Percentiles rank a stretch among this genome's conserved stretches.
phyloP scores from a whole-genome alignment of 2,329 filamentous ascomycete genomes.

The Trichoderma asperellum region DNA sequence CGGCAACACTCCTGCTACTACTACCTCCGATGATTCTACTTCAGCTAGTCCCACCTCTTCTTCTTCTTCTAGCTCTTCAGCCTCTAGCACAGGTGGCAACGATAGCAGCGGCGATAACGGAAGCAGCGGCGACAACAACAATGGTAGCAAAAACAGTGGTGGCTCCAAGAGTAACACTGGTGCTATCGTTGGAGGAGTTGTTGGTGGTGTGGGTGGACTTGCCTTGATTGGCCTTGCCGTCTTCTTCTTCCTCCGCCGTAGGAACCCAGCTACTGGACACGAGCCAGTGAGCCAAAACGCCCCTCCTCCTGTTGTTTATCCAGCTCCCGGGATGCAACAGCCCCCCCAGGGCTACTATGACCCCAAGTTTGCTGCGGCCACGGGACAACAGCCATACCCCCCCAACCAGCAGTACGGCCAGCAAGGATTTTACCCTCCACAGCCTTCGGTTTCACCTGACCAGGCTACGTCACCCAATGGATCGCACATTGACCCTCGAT shows the following conservation, averaged over 20 bases:
- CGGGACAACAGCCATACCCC: conserved; percentile 31
- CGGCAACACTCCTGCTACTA: not conserved
- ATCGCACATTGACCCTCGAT: conserved; percentile 34
- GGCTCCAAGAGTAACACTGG: conserved; percentile 34
- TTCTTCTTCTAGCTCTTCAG: not conserved
- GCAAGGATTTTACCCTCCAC: conserved; percentile 20
- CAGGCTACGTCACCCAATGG: conserved; percentile 21
- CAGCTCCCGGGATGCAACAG: conserved; percentile 28
- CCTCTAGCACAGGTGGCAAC: not conserved
- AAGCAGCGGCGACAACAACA: conserved; percentile 4
- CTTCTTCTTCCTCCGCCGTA: conserved; percentile 41
- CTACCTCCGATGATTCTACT: not conserved
- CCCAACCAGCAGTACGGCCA: conserved; percentile 34
- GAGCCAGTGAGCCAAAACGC: conserved; percentile 26
- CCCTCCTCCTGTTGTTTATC: conserved; percentile 31
- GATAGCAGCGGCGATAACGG: conserved; percentile 1
- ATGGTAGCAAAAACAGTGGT: conserved; percentile 15
- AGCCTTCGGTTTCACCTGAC: conserved; percentile 4
- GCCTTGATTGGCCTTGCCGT: conserved; percentile 38
- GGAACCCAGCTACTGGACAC: conserved; percentile 33
- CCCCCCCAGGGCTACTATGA: conserved; percentile 36
- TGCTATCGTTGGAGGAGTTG: conserved; percentile 45
- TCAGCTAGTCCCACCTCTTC: conserved; percentile 8
- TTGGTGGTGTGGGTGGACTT: conserved; percentile 44
- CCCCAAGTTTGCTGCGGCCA: conserved; percentile 34